Conservation (phyloP, 805 yeast species). For the Candida maesae region DNA sequence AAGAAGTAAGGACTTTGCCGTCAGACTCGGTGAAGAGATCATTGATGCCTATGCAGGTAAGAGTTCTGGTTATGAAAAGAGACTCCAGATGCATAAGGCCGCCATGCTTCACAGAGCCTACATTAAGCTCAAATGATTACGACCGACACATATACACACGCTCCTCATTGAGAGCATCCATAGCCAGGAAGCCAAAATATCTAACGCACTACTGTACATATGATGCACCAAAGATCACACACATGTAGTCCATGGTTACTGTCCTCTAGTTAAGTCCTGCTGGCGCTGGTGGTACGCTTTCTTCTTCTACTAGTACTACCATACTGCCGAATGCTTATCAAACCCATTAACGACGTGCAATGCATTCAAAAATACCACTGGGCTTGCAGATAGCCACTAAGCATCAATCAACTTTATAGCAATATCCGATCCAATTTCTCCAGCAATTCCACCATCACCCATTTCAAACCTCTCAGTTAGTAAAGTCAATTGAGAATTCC, state of each 20-base stretch:
- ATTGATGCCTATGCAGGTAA: slow-evolving; percentile 72
- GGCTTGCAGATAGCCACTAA: too few relatives aligned
- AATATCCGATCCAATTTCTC: slow-evolving; percentile 36
- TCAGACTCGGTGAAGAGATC: slow-evolving; percentile 88
- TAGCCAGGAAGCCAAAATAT: too few relatives aligned
- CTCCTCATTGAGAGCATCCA: too few relatives aligned
- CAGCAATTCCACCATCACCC: slow-evolving; percentile 38
- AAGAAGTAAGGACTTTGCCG: slow-evolving; percentile 75
- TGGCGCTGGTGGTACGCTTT: too few relatives aligned
- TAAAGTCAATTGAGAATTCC: slow-evolving; percentile 32
- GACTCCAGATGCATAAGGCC: slow-evolving; percentile 74
- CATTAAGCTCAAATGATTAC: slow-evolving; percentile 39
- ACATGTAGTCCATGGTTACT: slow-evolving; percentile 3
- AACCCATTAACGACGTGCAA: too few relatives aligned
- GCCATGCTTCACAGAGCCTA: slow-evolving; percentile 89
- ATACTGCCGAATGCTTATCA: too few relatives aligned
- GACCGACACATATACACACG: neutral
- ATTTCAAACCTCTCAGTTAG: slow-evolving; percentile 47
- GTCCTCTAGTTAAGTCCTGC: too few relatives aligned
- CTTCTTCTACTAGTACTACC: too few relatives aligned
- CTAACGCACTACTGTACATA: too few relatives aligned
- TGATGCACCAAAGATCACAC: neutral
- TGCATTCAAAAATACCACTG: too few relatives aligned
- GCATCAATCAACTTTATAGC: slow-evolving; percentile 15
- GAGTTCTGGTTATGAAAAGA: slow-evolving; percentile 80